Base-by-base conservation (phyloP, 2,329 filamentous ascomycete species). In the Fusarium devonianum region DNA sequence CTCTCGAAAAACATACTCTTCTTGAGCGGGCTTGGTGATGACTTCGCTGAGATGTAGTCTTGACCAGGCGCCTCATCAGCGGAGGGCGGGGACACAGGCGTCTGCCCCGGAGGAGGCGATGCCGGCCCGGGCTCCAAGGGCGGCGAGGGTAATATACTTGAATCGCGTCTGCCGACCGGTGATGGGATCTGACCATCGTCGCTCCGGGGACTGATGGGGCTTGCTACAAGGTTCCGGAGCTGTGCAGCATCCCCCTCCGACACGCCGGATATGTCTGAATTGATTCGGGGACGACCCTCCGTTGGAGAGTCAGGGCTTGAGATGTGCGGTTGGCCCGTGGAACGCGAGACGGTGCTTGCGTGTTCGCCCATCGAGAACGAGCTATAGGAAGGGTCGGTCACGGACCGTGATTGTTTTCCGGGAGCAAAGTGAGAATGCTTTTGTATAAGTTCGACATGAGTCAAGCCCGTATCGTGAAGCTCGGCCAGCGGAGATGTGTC, bases 401-500 rank as follows among this genome's bases (percentile, higher is more conserved):
- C 32, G 3, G 62, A 59, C 4, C 46, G 49, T 5, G 49, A 17
- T 16, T 63, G 53, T 34, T 43, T 37, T 4, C 40, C 43, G 18
- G 36, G 17, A 12, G 59, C 51, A 26, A 68, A 56, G 40, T 59
- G 58, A 10, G 69, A 64, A 48, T 70, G 59, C 33, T 65, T 70
- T 43, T 71, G 69, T 35, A 75, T 69, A n/a, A 77, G 67, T 2
- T 77, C 71, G 10, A 71, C 55, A 6, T 71, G 71, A 0, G 72
- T 68, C 12, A 77, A 65, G 11, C 70, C 71, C 2, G 74, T 76
- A 47, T 75, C 75, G 13, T 75, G 71, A 3, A 83, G 72, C 53
- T 83, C 80, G 12, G 64, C 67, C 1, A 60, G 71, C 0, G 70
- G 67, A 0, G 77, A 78, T 1, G 74, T 78, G 52, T 79, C 78